These are phyloP conservation scores for Mucor plumbeus DNA, from an alignment of 371 early-diverging fungal species.

Conservation along the genomic window DNA sequence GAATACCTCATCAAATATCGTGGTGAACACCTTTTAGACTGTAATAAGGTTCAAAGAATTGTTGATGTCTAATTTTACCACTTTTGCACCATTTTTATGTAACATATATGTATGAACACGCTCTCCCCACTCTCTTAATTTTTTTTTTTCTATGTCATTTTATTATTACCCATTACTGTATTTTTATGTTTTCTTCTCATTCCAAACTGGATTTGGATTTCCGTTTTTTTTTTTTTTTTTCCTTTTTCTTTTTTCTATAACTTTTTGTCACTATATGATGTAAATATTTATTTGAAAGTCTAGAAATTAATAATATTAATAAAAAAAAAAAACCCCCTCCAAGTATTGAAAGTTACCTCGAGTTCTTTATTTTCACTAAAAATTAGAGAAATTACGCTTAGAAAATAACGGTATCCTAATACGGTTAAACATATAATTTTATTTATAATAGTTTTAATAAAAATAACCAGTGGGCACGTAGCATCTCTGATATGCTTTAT, in stretches of 20 bases:
- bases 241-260: background rate
- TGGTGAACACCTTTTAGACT: constrained; percentile 64
- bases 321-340: background rate
- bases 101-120: constrained; percentile 9
- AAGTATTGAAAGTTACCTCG: background rate
- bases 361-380: too few species aligned
- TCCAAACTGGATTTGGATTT: constrained; percentile 21
- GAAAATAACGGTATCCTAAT: too few species aligned
- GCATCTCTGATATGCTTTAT: too few species aligned
- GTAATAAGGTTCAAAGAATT: constrained; percentile 58
- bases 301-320: background rate
- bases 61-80: constrained; percentile 20
- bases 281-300: constrained; percentile 1
- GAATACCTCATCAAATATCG: constrained; percentile 69
- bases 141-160: constrained; percentile 9
- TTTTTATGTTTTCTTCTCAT: constrained; percentile 3
- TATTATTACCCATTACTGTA: constrained; percentile 15
- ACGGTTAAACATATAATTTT: too few species aligned
- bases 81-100: background rate
- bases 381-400: too few species aligned
- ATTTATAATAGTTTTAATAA: too few species aligned
- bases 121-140: constrained; percentile 2
- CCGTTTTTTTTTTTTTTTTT: background rate
- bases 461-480: too few species aligned
- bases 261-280: background rate